Base-by-base conservation (phyloP, 208 protist genomes). In the Crithidia bombi region DNA sequence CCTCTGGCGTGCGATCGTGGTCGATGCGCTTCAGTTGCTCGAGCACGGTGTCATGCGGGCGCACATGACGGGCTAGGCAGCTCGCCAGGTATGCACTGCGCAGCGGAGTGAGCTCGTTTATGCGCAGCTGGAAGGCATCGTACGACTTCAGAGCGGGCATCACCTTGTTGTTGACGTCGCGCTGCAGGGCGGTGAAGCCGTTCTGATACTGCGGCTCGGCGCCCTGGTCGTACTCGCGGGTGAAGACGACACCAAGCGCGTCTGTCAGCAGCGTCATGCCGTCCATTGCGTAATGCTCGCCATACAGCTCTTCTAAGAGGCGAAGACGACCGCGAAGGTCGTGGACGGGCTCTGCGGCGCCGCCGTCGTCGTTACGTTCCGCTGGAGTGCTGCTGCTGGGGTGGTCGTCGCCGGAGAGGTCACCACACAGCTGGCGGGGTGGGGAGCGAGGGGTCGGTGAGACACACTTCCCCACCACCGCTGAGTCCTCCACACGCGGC, bases 11-110 rank as follows among this genome's bases (percentile, higher is more conserved):
- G 46, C 75, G 66, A 28, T 70, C 47, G 4, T 66, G 47, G 25
- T 77, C 71, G 25, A 77, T 77, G 38, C 32, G 26, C 57, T 79
- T 74, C 30, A 80, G 46, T 41, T 54, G 44, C 3, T 74, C 63
- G 55, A 96, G 44, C 43, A 93, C 52, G 5, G 44, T 44, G 17
- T 67, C 55, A 62, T 83, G 77, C 15, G 87, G 87, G 65, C 85
- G 78, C 15, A 83, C 71, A 21, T 69, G 59, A 35, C 54, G 59
- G 5, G 50, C 46, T 6, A 91, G 64, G 57, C 90, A 93, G 49
- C 82, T 75, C 33, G 73, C 47, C 14, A 95, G 57, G 75, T 96
- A 93, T 6, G 75, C 77, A 43, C 74, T 86, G 28, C 79, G 77
- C 35, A 96, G 65, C 64, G 81, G 72, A 15, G 73, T 66, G 4